Conservation (phyloP, 352 stramenopile genomes). For the Thalassiosira hispida region DNA sequence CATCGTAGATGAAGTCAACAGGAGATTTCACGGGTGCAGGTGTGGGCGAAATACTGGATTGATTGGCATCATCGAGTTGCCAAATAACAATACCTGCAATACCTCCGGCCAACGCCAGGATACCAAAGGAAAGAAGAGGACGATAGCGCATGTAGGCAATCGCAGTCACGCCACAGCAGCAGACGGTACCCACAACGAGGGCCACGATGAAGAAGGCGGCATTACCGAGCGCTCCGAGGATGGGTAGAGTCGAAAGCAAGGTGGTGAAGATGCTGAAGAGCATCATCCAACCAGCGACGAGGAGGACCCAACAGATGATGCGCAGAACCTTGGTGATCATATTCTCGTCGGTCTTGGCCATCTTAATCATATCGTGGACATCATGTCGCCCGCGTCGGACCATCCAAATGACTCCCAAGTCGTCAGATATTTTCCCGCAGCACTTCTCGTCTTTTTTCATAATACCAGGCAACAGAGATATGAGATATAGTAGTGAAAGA, state of each 20-base stretch:
- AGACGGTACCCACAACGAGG: conserved; percentile 52
- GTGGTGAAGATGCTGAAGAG: conserved; percentile 59
- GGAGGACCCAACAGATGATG: conserved; percentile 42
- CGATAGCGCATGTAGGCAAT: conserved; percentile 64
- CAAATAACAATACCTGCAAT: conserved; percentile 57
- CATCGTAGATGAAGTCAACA: conserved; percentile 3
- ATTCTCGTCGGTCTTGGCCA: conserved; percentile 61
- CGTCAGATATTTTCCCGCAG: conserved; percentile 52
- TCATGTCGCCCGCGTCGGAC: conserved; percentile 51
- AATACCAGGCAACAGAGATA: too few relatives aligned
- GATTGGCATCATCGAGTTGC: conserved; percentile 37
- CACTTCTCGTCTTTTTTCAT: conserved; percentile 57
- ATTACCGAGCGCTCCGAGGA: conserved; percentile 50
- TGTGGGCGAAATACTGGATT: conserved; percentile 13
- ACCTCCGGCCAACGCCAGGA: conserved; percentile 39
- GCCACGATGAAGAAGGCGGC: conserved; percentile 62
- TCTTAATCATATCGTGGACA: conserved; percentile 62
- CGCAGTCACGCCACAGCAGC: conserved; percentile 54
- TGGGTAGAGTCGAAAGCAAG: conserved; percentile 51
- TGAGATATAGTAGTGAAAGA: too few relatives aligned
- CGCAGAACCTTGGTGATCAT: conserved; percentile 56
- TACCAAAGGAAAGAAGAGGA: conserved; percentile 46
- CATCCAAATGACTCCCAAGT: conserved; percentile 70
- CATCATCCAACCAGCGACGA: conserved; percentile 63
- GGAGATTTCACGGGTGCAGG: conserved; percentile 29